Base-by-base conservation (phyloP, 108 stramenopile genomes). In the Cylindrotheca closterium region DNA sequence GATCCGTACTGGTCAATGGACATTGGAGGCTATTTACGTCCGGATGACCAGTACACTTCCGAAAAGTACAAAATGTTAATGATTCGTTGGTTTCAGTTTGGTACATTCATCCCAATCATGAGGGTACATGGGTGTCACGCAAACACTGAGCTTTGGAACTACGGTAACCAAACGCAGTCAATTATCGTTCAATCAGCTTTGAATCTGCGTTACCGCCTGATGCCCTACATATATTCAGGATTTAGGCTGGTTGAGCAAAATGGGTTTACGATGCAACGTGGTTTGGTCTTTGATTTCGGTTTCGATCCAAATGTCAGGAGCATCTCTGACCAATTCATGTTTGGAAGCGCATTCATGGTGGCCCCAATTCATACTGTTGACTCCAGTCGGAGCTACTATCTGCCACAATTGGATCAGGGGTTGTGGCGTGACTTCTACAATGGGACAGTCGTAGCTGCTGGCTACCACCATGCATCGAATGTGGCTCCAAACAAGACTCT, bases 111-210 rank as follows among this genome's bases (percentile, higher is more conserved):
- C 3, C 63, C 63, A 3, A 27, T 65, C 17, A 48, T 65, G 46
- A 37, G 63, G 5, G 23, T 24, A 7, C 63, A 65, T 53, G 63
- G 63, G 4, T 24, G 5, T 7, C 8, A 31, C 17, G 7, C 63
- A 3, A 53, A 65, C 30, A 65, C 63, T 5, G 63, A 65, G 51
- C 63, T 65, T 4, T 65, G 63, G 63, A 65, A 65, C 37, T 65
- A 53, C 25, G 51, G 51, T 3, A 65, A 65, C 4, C 29, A 61
- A 27, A 26, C 51, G 15, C 51, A 53, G 30, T 37, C 7, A 4
- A 8, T 53, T 7, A 21, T 65, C 48, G 51, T 65, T 3, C 7
- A 22, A 7, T 23, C 34, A 17, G 10, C 63, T 12, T 28, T 65
- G 10, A 18, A 28, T 5, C 29, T 65, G 8, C 63, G 63, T 10